Base-by-base conservation (phyloP, 371 early-diverging fungal genomes). In the Mucor piriformis region DNA sequence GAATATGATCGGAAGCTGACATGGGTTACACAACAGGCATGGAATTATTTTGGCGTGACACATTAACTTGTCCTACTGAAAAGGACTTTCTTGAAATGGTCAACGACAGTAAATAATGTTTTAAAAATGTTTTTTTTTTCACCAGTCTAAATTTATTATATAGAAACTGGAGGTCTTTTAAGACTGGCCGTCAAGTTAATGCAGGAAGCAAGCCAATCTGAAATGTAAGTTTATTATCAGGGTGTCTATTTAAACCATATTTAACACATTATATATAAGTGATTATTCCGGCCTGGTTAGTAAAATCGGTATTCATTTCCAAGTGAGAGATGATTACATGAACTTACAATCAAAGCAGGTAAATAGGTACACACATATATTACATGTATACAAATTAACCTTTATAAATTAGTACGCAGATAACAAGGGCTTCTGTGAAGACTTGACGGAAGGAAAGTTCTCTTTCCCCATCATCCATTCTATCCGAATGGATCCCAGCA, bases 391-490 rank as follows among this genome's bases (percentile, higher is more conserved):
- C 11, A 21, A 44, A 2, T n/a, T 37, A 24, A 1, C 1, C 12
- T 13, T 7, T n/a, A n/a, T n/a, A n/a, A 46, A 24, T n/a, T 59
- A 92, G 89, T 97, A 95, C 64, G 75, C 89, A 2, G 79, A 90
- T 37, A 92, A 90, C 73, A 98, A 98, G 71, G 95, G 97, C 12
- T 98, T 92, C 67, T 95, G 95, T 59, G 97, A 98, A 71, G 98
- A 98, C 68, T 68, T 98, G 51, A 95, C 95, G 0, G 97, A 98
- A 76, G 98, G 98, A 61, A 98, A 98, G 74, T 96, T 95, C 67
- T 95, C 96, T 2, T 97, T 91, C 63, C 95, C 94, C 1, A 88
- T 96, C 55, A 92, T 95, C 21, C 95, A 94, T 57, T 86, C 91
- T 7, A 91, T 96, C 42, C 82, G 86, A 0, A 60, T 76, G 0